A percentile compares a stretch with the other conserved stretches of the same genome.
Evolutionary conservation across 495 filamentous ascomycete species (phyloP).

Genomic region (Emericellopsis terricola): DNA sequence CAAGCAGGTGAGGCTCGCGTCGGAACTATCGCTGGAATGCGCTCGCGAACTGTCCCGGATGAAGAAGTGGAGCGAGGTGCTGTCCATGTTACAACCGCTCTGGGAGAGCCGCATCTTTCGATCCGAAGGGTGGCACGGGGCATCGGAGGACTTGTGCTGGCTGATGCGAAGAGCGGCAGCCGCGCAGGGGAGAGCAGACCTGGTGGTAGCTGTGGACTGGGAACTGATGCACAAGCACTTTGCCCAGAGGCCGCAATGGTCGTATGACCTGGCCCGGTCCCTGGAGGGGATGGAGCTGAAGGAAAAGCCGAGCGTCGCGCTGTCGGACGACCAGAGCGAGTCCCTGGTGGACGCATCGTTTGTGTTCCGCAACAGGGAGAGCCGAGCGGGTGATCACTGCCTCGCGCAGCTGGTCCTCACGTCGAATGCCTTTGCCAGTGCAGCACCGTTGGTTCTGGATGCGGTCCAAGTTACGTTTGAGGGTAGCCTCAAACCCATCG

Average conservation of each 20-base stretch:
- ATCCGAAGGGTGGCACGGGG: constrained; percentile 60
- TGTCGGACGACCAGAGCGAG: constrained; percentile 47
- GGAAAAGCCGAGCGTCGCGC: constrained; percentile 42
- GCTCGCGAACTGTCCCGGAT: constrained; percentile 47
- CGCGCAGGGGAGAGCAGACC: constrained; percentile 40
- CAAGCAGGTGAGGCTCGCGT: constrained; percentile 43
- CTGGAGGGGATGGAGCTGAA: constrained; percentile 36
- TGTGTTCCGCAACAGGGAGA: constrained; percentile 53
- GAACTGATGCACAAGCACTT: constrained; percentile 60
- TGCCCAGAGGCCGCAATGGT: constrained; percentile 37
- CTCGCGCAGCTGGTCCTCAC: constrained; percentile 53
- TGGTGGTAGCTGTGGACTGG: constrained; percentile 63
- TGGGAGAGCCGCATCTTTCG: constrained; percentile 64
- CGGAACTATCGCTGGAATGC: constrained; percentile 49
- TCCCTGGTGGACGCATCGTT: constrained; percentile 58
- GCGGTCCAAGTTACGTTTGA: constrained; percentile 48
- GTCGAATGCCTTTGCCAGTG: constrained; percentile 45
- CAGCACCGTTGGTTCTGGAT: constrained; percentile 45
- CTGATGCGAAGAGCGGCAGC: constrained; percentile 54
- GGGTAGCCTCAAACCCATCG: constrained; percentile 45
- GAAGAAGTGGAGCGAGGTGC: constrained; percentile 45
- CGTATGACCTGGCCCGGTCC: constrained; percentile 57
- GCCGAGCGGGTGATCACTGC: constrained; percentile 67
- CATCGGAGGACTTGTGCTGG: constrained; percentile 59
- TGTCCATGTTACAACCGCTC: constrained; percentile 46